Base-by-base conservation (phyloP, 306 rosid genomes). In the Hippophae tibetana region DNA sequence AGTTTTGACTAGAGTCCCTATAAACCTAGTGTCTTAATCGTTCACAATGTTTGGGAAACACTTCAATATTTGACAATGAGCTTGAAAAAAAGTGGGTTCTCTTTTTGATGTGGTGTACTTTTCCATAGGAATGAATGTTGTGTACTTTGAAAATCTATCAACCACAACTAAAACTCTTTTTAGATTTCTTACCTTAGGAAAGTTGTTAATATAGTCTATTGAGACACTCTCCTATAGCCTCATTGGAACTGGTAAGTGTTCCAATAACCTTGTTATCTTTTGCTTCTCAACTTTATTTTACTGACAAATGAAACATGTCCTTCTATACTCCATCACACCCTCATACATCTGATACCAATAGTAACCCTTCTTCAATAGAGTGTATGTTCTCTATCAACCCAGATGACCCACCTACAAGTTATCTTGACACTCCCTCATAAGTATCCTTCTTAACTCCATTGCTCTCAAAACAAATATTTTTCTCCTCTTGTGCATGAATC, bases 391-490 rank as follows among this genome's bases (percentile, higher is more conserved):
- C 0, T 60, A 11, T 40, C 53, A 43, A 7, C 60, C 68, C 3
- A 5, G 10, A 54, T 63, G 40, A 2, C 68, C 60, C 7, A 59
- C 68, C 68, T 59, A 63, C 8, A 42, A 10, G 0, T 50, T 41
- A 7, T 63, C 11, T 9, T 52, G 59, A 43, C 58, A 63, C 6
- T 63, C 59, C 1, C 57, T 11, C 7, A 63, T 10, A 5, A 63
- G 18, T 8, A 11, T 1, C 59, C n/a, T 12, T 23, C n/a, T 12
- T 23, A 63, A 10, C 1, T 13, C 50, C 1, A 18, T 13, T 0
- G 23, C 51, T 6, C 31, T 52, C 0, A 51, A 18, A 0, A 63
- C 60, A 52, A 12, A 63, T 9, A 60, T 18, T 18, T 18, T 18
- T 18, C 23, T 18, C 23, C 23, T 18, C 23, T 18, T 9, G 7